Percentiles rank a stretch among this genome's conserved stretches.
These are phyloP conservation scores for Entrophospora sp. DNA, from an alignment of 192 early-diverging fungal species.

Conservation along the genomic window DNA sequence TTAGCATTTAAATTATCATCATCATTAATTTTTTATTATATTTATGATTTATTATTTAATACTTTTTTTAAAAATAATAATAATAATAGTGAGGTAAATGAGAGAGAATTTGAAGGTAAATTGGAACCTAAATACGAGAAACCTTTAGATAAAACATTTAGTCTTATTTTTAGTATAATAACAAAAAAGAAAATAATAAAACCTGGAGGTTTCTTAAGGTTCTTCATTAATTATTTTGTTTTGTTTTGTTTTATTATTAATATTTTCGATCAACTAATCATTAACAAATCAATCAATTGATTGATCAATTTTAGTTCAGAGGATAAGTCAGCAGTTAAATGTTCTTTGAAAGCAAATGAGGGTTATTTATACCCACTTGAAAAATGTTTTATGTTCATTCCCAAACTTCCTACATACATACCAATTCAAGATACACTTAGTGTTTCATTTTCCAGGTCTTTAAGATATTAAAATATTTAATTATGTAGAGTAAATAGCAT, in stretches of 20 bases:
- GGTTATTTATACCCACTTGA: constrained; percentile 90
- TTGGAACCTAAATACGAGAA: constrained; percentile 81
- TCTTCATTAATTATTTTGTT: not conserved
- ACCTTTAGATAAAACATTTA: constrained; percentile 76
- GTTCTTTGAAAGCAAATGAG: constrained; percentile 95
- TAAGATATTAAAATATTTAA: too few species aligned
- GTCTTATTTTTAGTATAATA: constrained; percentile 76
- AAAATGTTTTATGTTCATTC: constrained; percentile 87
- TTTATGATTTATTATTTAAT: constrained; percentile 11
- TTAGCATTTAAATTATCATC: not conserved
- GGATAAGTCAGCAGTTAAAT: constrained; percentile 76
- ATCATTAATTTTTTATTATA: not conserved
- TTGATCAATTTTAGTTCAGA: constrained; percentile 49
- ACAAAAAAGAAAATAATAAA: constrained; percentile 68
- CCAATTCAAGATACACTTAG: constrained; percentile 74
- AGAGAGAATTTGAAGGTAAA: constrained; percentile 61
- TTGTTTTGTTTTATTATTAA: not conserved
- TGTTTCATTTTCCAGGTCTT: constrained; percentile 84
- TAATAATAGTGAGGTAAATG: constrained; percentile 45
- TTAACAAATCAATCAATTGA: not conserved
- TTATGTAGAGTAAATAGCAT: constrained; percentile 13
- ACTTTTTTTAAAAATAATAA: not conserved
- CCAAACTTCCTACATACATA: constrained; percentile 88
- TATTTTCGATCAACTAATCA: not conserved
- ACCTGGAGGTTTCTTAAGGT: constrained; percentile 32